phyloP scores from a whole-genome alignment of 257 asterid species.

The Rubia yunnanensis region DNA sequence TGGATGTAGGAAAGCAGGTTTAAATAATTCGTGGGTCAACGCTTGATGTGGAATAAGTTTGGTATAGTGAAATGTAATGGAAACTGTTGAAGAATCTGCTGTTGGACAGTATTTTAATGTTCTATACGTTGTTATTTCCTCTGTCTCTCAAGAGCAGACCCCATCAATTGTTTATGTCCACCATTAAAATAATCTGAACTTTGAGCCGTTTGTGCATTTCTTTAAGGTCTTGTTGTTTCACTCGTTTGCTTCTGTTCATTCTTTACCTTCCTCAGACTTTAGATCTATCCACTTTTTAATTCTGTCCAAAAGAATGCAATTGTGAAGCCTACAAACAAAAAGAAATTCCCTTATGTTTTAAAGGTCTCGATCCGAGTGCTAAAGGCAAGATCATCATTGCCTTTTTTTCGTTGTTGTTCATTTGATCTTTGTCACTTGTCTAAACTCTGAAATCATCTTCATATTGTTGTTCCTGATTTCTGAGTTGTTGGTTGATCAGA shows the following conservation, averaged over 20 bases:
- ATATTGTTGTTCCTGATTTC: background rate
- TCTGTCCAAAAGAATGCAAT: constrained; percentile 7
- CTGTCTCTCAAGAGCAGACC: constrained; percentile 3
- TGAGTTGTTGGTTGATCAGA: constrained; percentile 32
- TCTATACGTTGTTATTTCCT: background rate
- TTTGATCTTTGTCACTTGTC: constrained; percentile 12
- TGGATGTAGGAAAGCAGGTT: constrained; percentile 1
- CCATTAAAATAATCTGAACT: background rate
- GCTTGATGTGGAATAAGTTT: background rate
- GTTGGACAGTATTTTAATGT: background rate
- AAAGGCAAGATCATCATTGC: constrained; percentile 38
- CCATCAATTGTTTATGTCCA: background rate
- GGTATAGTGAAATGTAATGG: background rate
- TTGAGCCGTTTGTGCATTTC: constrained; percentile 11
- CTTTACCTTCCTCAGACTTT: constrained; percentile 22
- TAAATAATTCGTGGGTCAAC: constrained; percentile 3
- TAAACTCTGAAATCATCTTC: constrained; percentile 1
- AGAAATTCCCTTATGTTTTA: constrained; percentile 28
- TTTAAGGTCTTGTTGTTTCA: constrained; percentile 11
- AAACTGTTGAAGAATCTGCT: background rate
- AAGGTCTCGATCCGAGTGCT: constrained; percentile 39
- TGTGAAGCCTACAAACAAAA: constrained; percentile 24
- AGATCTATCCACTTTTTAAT: constrained; percentile 21
- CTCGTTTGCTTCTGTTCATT: constrained; percentile 15
- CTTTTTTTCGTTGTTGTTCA: constrained; percentile 17